phyloP scores from a whole-genome alignment of 257 asterid species.

The Capsicum baccatum region DNA sequence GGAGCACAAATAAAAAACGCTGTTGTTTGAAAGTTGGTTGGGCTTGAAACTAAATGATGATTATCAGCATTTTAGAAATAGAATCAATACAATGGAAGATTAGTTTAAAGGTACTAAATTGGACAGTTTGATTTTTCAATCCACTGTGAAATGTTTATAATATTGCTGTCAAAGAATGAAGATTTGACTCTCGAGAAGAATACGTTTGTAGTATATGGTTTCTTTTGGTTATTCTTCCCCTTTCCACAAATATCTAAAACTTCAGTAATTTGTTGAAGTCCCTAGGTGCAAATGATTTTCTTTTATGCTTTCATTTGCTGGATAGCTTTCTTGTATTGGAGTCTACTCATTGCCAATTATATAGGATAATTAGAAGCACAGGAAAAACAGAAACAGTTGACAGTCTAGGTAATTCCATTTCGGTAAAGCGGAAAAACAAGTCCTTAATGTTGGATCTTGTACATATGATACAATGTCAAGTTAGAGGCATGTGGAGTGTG shows the following conservation, averaged over 20 bases:
- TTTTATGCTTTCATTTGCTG: neutral
- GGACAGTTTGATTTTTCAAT: neutral
- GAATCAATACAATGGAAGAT: neutral
- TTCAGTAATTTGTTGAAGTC: neutral
- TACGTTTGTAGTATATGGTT: neutral
- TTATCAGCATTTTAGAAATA: neutral
- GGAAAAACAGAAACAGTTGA: neutral
- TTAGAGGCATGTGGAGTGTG: neutral
- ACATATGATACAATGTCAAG: neutral
- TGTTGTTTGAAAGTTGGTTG: neutral
- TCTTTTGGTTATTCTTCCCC: neutral
- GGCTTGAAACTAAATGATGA: neutral
- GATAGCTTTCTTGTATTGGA: neutral
- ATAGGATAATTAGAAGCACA: neutral
- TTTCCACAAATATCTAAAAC: neutral
- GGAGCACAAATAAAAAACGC: no score
- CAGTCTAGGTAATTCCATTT: neutral
- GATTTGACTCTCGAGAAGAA: neutral
- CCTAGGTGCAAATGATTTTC: neutral
- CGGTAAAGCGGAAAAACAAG: neutral
- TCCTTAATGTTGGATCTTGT: constrained; percentile 3
- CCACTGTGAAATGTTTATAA: neutral
- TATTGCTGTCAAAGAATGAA: neutral
- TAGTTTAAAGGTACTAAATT: neutral
- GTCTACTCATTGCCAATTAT: neutral